Base-by-base conservation (phyloP, 176 grass and related monocot genomes). In the Rhipidocladum racemiflorum region DNA sequence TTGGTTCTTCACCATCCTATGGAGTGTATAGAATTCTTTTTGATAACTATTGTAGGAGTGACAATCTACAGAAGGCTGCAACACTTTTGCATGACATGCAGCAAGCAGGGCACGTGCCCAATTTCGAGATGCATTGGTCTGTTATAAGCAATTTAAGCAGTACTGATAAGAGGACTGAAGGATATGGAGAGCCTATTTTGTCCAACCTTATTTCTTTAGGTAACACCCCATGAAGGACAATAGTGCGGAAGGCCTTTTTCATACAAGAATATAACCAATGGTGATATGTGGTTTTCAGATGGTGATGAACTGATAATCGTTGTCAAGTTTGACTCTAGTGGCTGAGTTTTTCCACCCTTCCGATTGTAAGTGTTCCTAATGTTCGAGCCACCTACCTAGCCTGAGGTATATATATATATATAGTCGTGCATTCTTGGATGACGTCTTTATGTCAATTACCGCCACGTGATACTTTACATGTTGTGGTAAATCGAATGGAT, bases 121-220 rank as follows among this genome's bases (percentile, higher is more conserved):
- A 98, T 62, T 98, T 98, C 86, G 90, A 98, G 71, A 93, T 87
- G 65, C 95, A 95, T 69, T 98, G 95, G 95, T 95, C 92, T 80
- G 43, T 98, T 43, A 98, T 98, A 89, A 98, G 90, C 80, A 92
- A 93, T 83, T 94, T 97, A 77, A 90, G 84, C 76, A 86, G 68
- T 40, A 78, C 46, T 24, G 81, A 40, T 34, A 80, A 81, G 64
- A 95, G 86, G 59, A 75, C 53, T 57, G 84, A 81, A 67, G 83
- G 68, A 76, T 67, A 77, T 67, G 51, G 50, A 81, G 84, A 71
- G 20, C 74, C 83, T 36, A 91, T 98, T 89, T 93, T 98, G 77
- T 44, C 76, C 49, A 79, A 88, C 39, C 53, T 95, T 91, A 53
- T 98, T 85, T 91, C 70, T 54, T 86, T 59, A 6, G 73, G 50